Evolutionary conservation across 192 early-diverging fungal species (phyloP), one percentile per base, ranked within the genome.

Genomic region (Phycomyces blakesleeanus): DNA sequence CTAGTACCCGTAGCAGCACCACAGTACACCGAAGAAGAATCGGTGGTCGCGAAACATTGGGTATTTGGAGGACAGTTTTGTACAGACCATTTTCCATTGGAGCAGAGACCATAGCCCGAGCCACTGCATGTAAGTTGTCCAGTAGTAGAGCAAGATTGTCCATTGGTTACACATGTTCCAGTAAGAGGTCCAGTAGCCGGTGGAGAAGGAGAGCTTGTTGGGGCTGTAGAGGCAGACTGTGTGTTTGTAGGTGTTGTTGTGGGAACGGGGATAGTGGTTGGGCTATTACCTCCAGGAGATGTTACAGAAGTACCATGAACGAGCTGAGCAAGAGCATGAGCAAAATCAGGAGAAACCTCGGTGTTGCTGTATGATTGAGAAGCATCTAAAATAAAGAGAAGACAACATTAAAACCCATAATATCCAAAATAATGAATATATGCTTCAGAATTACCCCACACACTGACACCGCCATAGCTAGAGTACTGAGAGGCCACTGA

Each of bases 391-490:
- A 20, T 21, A 25, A 53, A 15, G 5, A 54, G 14, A 39, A 63
- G 34, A n/a, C 5, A 22, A 39, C 21, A 58, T 21, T 41, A n/a
- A 25, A 4, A 59, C 18, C 3, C 11, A 42, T 42, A 59, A 18
- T 58, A 58, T 38, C 38, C 4, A 29, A 21, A 57, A 39, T 25
- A 27, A 55, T 25, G 29, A 2, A 51, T 29, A 15, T 29, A 55
- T 55, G 41, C 10, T n/a, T n/a, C n/a, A n/a, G n/a, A n/a, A 11
- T 50, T 62, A 52, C 60, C 89, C 88, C 89, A 91, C 56, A 87
- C 76, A 84, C 85, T 85, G 49, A 88, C 82, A 24, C 89, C 89
- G 57, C 87, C 87, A 68, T 88, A 87, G 18, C 80, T 76, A 38
- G 58, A 66, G 41, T 85, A 87, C 27, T 62, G 78, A 40, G 61